phyloP scores from a whole-genome alignment of 257 asterid genomes.

The Agastache rugosa region DNA sequence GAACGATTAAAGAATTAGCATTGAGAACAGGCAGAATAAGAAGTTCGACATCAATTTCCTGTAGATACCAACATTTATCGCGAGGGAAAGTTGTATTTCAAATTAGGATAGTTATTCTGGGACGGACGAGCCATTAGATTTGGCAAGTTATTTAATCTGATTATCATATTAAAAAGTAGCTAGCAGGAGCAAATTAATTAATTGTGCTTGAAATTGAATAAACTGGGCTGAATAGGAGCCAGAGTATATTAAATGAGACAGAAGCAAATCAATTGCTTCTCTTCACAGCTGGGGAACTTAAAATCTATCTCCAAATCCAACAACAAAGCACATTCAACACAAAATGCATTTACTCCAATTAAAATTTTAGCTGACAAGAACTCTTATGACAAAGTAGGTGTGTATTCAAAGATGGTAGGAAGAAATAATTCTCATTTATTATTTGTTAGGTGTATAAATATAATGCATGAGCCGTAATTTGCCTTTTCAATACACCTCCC shows the following conservation, averaged over 20 bases:
- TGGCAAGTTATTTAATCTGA: too few species aligned
- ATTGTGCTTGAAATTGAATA: slow-evolving; percentile 11
- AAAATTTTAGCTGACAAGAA: slow-evolving; percentile 36
- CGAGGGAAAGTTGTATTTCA: too few species aligned
- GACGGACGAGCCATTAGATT: too few species aligned
- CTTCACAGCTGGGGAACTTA: slow-evolving; percentile 30
- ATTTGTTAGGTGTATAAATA: slow-evolving; percentile 53
- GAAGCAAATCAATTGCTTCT: slow-evolving; percentile 30
- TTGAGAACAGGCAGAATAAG: too few species aligned
- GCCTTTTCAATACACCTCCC: slow-evolving; percentile 22
- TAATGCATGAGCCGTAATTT: slow-evolving; percentile 35
- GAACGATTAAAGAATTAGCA: too few species aligned
- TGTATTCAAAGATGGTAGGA: slow-evolving; percentile 50
- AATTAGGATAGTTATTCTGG: too few species aligned
- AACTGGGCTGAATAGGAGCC: slow-evolving; percentile 33
- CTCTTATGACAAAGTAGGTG: slow-evolving; percentile 48
- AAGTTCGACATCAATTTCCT: too few species aligned
- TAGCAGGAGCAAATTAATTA: not conserved
- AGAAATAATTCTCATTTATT: slow-evolving; percentile 54
- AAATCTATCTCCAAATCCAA: slow-evolving; percentile 37
- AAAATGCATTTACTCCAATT: slow-evolving; percentile 42
- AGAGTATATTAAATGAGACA: slow-evolving; percentile 36
- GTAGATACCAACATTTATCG: too few species aligned
- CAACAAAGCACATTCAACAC: slow-evolving; percentile 40
- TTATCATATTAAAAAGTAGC: too few species aligned